Evolutionary conservation across 2,329 filamentous ascomycete genomes (phyloP), one percentile per base, ranked within the genome.

Genomic region (Fusarium sp.): DNA sequence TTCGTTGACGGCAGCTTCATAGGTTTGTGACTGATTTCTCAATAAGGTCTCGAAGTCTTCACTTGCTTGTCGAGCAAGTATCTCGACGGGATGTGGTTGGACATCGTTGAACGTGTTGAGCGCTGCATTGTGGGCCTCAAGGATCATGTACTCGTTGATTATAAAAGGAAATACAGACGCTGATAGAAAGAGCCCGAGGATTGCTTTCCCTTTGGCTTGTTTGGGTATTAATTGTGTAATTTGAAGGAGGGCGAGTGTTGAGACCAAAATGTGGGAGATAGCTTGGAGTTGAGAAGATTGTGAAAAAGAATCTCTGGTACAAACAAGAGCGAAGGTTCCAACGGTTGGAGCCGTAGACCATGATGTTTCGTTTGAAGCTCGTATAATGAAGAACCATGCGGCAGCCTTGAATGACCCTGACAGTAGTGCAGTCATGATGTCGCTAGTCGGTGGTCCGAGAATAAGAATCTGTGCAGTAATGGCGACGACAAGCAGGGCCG

Each of bases 1-100:
- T 63, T 85, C 82, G 1, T 49, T 52, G 0, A 70, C 51, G 0
- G 82, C 84, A 1, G 72, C 77, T 2, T 66, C 23, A n/a, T 77
- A 78, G 1, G 62, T 80, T 13, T 58, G 70, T 0, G 83, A 84
- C 51, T 85, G 83, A 1, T 73, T 73, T 20, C 66, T 34, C 0
- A 81, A 12, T 4, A 81, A 30, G 2, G 10, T 23, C 0, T 78
- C 60, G 26, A 84, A 83, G 0, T 72, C 45, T 0, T 20, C 18
- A 8, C 72, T 74, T 0, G 79, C 79, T 3, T 69, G 56, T 1
- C 64, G 58, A 2, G 76, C 72, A 1, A 83, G 57, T 1, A 56
- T 31, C 38, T 81, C 78, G 11, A 82, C 67, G 0, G 82, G 81
- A 54, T 84, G 81, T 0, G 72, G 44, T 3, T 53, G 20, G 0